phyloP scores from a whole-genome alignment of 345 rosid genomes.

The Schrenkiella parvula region DNA sequence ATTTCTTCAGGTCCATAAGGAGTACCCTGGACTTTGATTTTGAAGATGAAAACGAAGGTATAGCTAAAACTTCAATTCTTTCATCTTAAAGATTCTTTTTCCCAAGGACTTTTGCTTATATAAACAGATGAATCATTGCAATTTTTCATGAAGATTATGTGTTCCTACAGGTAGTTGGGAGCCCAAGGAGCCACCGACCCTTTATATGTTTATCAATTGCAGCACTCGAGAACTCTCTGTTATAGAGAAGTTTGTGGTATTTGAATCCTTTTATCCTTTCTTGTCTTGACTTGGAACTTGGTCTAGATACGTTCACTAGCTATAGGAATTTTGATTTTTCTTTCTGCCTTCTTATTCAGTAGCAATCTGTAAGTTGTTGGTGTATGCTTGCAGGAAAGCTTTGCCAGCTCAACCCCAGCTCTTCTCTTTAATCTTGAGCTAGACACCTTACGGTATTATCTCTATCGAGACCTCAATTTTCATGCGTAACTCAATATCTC shows the following conservation, averaged over 20 bases:
- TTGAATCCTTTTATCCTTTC: conserved; percentile 14
- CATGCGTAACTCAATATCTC: conserved; percentile 1
- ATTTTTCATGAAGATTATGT: not conserved
- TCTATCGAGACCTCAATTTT: conserved; percentile 12
- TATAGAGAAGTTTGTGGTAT: conserved; percentile 94
- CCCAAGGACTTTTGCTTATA: not conserved
- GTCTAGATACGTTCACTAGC: conserved; percentile 14
- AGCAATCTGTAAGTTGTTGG: conserved; percentile 13
- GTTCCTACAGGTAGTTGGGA: conserved; percentile 70
- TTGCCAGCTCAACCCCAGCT: conserved; percentile 71
- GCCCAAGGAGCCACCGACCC: conserved; percentile 71
- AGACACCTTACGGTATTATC: conserved; percentile 77
- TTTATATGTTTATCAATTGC: conserved; percentile 75
- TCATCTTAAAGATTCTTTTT: not conserved
- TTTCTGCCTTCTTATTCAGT: not conserved
- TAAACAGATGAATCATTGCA: not conserved
- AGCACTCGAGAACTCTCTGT: conserved; percentile 84
- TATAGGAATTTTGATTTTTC: not conserved
- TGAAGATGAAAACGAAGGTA: conserved; percentile 90
- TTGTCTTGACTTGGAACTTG: conserved; percentile 12
- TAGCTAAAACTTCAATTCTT: not conserved
- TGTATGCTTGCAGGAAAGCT: conserved; percentile 60
- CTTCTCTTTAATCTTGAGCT: conserved; percentile 94
- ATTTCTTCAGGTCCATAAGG: conserved; percentile 83
- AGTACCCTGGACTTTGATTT: conserved; percentile 93